Evolutionary conservation across 306 rosid species (phyloP), one percentile per base, ranked within the genome.

Genomic region (Cyamopsis tetragonoloba): DNA sequence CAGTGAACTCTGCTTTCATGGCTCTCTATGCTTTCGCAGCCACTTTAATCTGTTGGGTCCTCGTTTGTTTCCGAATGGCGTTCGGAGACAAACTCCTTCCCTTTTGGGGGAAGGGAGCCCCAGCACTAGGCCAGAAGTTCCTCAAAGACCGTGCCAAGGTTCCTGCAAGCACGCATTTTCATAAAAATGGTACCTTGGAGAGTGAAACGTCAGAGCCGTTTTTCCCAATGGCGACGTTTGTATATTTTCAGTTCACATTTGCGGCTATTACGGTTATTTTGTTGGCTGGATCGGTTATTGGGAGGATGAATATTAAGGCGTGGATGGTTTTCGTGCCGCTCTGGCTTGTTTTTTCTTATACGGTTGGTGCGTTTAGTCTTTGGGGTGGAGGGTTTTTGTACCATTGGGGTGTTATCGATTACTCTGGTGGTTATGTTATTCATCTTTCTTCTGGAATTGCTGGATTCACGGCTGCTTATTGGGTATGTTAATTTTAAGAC

Each of bases 341-440:
- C 1, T 72, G 79, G 85, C 77, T 75, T 7, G 54, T 70, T 18
- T 80, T 80, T 51, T 80, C 85, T 2, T 77, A 76, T 37, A 73
- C 74, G 1, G 82, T 81, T 0, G 79, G 79, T 5, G 82, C 82
- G 0, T 81, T 37, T 26, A 81, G 86, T 27, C 51, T 74, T 3
- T 77, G 86, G 82, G 85, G 82, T 22, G 86, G 82, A 5, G 86
- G 86, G 2, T 80, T 80, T 70, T 79, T 80, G 32, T 76, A 75
- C 56, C 82, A 81, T 9, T 81, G 85, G 85, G 85, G 85, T 10
- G 79, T 68, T 23, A 81, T 77, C 13, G 85, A 81, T 68, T 77
- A 77, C 38, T 72, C 78, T 5, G 85, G 85, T 1, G 81, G 82
- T 20, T 81, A 77, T 35, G 82, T 81, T 2, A 62, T 81, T 46